Conservation (phyloP, 306 rosid species). For the Cucurbita pepo region DNA sequence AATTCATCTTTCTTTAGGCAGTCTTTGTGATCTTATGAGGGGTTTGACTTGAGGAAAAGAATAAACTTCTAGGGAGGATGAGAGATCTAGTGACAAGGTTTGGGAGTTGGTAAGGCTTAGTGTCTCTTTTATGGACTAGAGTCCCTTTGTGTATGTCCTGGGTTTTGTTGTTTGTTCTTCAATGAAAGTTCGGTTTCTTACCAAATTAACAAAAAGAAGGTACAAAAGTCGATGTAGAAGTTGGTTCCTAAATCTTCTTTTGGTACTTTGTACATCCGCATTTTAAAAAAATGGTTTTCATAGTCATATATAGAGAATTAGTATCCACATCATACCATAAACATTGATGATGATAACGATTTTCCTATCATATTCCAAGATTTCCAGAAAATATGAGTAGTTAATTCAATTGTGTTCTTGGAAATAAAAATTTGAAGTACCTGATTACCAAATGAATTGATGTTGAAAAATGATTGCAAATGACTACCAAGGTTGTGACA, state of each 20-base stretch:
- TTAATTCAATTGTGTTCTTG: neutral
- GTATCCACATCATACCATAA: neutral
- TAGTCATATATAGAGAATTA: neutral
- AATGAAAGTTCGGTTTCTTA: too few relatives aligned
- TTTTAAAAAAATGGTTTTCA: neutral
- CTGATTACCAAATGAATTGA: slow-evolving; percentile 22
- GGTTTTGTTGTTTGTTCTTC: too few relatives aligned
- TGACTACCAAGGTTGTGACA: slow-evolving; percentile 86
- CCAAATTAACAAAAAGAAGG: neutral
- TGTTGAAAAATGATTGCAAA: slow-evolving; percentile 5
- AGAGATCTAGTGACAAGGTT: too few relatives aligned
- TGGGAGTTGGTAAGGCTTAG: too few relatives aligned
- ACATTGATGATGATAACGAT: neutral
- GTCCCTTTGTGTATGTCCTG: too few relatives aligned
- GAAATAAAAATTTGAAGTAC: slow-evolving; percentile 5
- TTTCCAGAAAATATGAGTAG: neutral
- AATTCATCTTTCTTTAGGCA: too few relatives aligned
- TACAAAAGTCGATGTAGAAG: neutral
- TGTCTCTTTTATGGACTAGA: too few relatives aligned
- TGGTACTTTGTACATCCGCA: neutral
- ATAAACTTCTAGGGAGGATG: too few relatives aligned
- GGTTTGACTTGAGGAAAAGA: too few relatives aligned
- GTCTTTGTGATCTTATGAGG: too few relatives aligned
- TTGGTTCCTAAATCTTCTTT: neutral
- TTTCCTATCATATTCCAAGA: neutral